Evolutionary conservation across 1,284 basidiomycete species (phyloP), one percentile per base, ranked within the genome.

Genomic region (Ceratobasidium papillatum): DNA sequence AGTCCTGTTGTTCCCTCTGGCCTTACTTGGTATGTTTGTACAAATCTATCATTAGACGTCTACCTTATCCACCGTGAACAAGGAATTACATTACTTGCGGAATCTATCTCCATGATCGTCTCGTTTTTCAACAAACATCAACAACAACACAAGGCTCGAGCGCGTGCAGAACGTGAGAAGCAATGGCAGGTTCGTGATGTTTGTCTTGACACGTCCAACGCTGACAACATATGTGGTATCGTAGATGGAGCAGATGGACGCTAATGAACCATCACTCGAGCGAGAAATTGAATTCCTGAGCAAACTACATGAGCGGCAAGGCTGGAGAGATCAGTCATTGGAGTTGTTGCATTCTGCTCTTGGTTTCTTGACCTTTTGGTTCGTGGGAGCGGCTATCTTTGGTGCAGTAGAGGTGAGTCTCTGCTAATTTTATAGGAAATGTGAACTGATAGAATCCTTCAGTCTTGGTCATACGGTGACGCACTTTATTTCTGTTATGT

Each of bases 401-500:
- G 56, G 64, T 2, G 64, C 72, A 14, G 65, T 74, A n/a, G 75
- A 76, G 73, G 72, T 64, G 17, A 58, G 75, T 52, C 14, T 3
- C 27, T 22, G 27, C 17, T 4, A 32, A 11, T 22, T 38, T 41
- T 43, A 32, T 14, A 25, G n/a, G n/a, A 5, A 36, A 17, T 17
- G n/a, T 8, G 36, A 8, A 34, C 17, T 51, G 8, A 45, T 52
- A n/a, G 38, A 45, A 1, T 14, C 0, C n/a, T 58, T 5, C 54
- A 68, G 74, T 68, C 65, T 5, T 75, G 74, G 74, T 54, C 65
- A 3, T 75, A 75, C 34, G 74, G 74, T 7, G 47, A 68, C 32
- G 51, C 72, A 25, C 38, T 76, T 7, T 76, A 76, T 47, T 76
- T 82, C 74, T 80, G 81, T 65, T 79, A 82, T 14, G 82, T 80